Evolutionary conservation across 2,329 filamentous ascomycete genomes (phyloP).

Genomic region (Colletotrichum nymphaeae): DNA sequence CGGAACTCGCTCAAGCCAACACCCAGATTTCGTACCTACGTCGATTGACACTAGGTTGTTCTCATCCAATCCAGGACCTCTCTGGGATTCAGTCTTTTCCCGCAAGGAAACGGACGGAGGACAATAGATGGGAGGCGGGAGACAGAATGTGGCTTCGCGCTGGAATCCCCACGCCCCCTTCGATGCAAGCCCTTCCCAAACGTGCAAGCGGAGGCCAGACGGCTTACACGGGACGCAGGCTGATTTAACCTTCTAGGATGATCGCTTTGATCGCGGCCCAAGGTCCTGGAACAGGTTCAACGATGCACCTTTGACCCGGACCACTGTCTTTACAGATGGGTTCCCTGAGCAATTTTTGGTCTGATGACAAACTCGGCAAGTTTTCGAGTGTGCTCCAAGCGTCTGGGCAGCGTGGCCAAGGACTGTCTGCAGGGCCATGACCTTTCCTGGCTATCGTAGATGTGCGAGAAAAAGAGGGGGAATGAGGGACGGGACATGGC

Average conservation of each 20-base stretch:
- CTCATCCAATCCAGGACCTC: conserved; percentile 20
- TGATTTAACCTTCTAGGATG: conserved; percentile 29
- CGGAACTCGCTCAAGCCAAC: background rate
- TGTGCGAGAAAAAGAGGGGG: conserved; percentile 11
- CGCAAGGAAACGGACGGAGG: conserved; percentile 24
- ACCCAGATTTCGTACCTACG: conserved; percentile 11
- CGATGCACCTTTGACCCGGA: conserved; percentile 24
- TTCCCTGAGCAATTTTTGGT: conserved; percentile 16
- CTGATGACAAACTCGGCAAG: conserved; percentile 24
- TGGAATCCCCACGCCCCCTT: background rate
- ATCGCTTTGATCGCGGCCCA: conserved; percentile 23
- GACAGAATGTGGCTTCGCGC: conserved; percentile 20
- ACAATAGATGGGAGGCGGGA: conserved; percentile 21
- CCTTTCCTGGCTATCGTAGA: conserved; percentile 3
- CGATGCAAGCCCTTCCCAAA: conserved; percentile 14
- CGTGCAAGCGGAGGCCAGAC: conserved; percentile 1
- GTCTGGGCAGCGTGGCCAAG: conserved; percentile 20
- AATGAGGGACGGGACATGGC: background rate
- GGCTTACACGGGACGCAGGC: conserved; percentile 18
- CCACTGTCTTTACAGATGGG: conserved; percentile 11
- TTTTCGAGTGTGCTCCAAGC: conserved; percentile 4
- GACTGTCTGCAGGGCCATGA: conserved; percentile 17
- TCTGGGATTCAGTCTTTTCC: background rate
- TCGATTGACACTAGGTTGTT: background rate
- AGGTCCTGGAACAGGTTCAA: conserved; percentile 17